These are phyloP conservation scores for Aspergillus diversus DNA, from an alignment of 495 filamentous ascomycete species.

Conservation along the genomic window DNA sequence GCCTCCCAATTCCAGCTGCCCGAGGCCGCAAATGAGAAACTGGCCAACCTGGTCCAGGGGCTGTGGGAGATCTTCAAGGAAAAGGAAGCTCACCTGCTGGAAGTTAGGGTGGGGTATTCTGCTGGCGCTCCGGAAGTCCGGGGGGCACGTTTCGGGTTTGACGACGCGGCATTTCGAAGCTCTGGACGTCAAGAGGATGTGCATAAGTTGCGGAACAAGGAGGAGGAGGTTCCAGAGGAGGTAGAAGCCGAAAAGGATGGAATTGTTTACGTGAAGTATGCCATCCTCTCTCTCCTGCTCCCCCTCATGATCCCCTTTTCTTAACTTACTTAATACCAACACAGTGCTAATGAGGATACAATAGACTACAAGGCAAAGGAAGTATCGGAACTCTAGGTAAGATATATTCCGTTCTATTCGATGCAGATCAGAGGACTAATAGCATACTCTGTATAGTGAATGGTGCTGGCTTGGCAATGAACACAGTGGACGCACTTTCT, in stretches of 20 bases:
- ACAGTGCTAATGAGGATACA: slow-evolving; percentile 16
- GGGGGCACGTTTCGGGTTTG: slow-evolving; percentile 66
- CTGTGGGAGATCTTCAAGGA: slow-evolving; percentile 65
- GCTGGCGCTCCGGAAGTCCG: slow-evolving; percentile 51
- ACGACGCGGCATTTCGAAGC: slow-evolving; percentile 76
- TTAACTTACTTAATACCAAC: background rate
- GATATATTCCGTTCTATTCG: background rate
- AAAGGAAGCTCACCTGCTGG: slow-evolving; percentile 69
- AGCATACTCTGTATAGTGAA: slow-evolving; percentile 56
- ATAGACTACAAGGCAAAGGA: slow-evolving; percentile 51
- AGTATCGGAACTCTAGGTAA: slow-evolving; percentile 69
- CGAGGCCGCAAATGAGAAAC: slow-evolving; percentile 39
- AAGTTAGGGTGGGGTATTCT: slow-evolving; percentile 47
- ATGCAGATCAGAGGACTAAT: slow-evolving; percentile 6
- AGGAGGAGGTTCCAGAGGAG: slow-evolving; percentile 59
- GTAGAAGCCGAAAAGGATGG: slow-evolving; percentile 69
- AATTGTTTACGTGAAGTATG: slow-evolving; percentile 71
- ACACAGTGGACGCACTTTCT: slow-evolving; percentile 79
- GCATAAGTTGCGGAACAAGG: slow-evolving; percentile 57
- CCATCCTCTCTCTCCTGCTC: too few relatives aligned
- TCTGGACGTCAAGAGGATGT: slow-evolving; percentile 65
- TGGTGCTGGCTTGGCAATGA: slow-evolving; percentile 91
- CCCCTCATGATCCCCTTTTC: too few relatives aligned
- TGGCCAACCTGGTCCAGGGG: slow-evolving; percentile 54
- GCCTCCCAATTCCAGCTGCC: slow-evolving; percentile 57